Percentiles rank a stretch among this genome's conserved stretches.
Evolutionary conservation across 1,284 basidiomycete species (phyloP).

Genomic region (Cryptococcus floricola): DNA sequence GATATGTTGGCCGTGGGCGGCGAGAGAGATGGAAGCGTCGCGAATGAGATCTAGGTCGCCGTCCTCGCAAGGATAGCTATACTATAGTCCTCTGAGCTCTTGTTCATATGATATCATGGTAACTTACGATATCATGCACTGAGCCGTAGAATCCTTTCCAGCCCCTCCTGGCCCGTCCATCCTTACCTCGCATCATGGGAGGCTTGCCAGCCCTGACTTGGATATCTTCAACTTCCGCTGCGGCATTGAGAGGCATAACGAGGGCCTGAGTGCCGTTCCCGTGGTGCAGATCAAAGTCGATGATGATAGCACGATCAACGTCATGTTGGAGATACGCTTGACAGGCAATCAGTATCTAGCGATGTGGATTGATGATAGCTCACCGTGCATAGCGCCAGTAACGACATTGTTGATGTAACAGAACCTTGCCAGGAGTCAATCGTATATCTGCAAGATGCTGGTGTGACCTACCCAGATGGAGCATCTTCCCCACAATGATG

Average conservation of each 20-base stretch:
- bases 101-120: not conserved
- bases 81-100: slow-evolving; percentile 22
- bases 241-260: slow-evolving; percentile 86
- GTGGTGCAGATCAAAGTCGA: slow-evolving; percentile 94
- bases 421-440: slow-evolving; percentile 52
- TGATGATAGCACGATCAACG: slow-evolving; percentile 74
- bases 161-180: slow-evolving; percentile 50
- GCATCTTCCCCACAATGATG: slow-evolving; percentile 86
- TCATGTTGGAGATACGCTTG: slow-evolving; percentile 74
- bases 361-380: slow-evolving; percentile 4
- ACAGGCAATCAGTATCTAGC: not conserved
- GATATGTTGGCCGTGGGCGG: slow-evolving; percentile 83
- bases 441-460: not conserved
- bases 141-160: slow-evolving; percentile 81
- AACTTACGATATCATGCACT: slow-evolving; percentile 73
- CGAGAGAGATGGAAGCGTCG: slow-evolving; percentile 77
- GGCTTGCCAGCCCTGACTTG: slow-evolving; percentile 53
- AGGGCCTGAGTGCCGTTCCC: slow-evolving; percentile 86
- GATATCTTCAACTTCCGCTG: slow-evolving; percentile 65
- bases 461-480: slow-evolving; percentile 63
- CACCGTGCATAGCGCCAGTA: slow-evolving; percentile 84
- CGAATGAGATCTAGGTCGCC: slow-evolving; percentile 73
- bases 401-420: slow-evolving; percentile 94
- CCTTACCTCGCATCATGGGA: slow-evolving; percentile 38
- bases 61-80: slow-evolving; percentile 89